Conservation (phyloP, 2,329 filamentous ascomycete species). For the Teratosphaeria nubilosa region DNA sequence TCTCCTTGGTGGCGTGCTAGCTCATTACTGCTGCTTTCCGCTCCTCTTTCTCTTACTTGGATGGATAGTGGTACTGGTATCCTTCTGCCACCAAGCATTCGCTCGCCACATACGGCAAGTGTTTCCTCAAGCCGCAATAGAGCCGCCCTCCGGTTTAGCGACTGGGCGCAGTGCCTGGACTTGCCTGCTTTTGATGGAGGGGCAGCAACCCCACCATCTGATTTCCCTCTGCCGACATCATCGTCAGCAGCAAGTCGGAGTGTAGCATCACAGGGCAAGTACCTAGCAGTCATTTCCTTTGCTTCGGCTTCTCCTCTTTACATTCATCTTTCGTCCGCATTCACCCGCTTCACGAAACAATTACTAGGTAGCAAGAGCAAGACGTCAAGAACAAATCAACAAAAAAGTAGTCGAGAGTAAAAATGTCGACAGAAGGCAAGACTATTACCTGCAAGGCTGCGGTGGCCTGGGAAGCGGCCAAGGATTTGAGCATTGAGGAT, state of each 20-base stretch:
- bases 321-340: background rate
- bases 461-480: conserved; percentile 92
- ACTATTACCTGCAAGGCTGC: conserved; percentile 85
- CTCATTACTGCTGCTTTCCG: background rate
- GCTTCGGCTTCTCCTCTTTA: background rate
- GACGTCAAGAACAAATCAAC: background rate
- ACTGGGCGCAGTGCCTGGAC: background rate
- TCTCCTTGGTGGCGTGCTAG: background rate
- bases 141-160: background rate
- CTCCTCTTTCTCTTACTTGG: background rate
- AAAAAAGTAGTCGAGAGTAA: conserved; percentile 14
- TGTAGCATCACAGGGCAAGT: background rate
- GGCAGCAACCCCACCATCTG: background rate
- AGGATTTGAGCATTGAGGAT: conserved; percentile 81
- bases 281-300: background rate
- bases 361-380: conserved; percentile 1
- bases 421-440: conserved; percentile 55
- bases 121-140: background rate
- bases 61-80: too few relatives aligned
- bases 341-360: background rate
- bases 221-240: background rate
- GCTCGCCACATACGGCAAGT: background rate
- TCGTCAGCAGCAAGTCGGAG: background rate
- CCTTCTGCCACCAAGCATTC: background rate
- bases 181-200: background rate